phyloP scores from a whole-genome alignment of 306 rosid genomes.

The Lithocarpus polystachyus region DNA sequence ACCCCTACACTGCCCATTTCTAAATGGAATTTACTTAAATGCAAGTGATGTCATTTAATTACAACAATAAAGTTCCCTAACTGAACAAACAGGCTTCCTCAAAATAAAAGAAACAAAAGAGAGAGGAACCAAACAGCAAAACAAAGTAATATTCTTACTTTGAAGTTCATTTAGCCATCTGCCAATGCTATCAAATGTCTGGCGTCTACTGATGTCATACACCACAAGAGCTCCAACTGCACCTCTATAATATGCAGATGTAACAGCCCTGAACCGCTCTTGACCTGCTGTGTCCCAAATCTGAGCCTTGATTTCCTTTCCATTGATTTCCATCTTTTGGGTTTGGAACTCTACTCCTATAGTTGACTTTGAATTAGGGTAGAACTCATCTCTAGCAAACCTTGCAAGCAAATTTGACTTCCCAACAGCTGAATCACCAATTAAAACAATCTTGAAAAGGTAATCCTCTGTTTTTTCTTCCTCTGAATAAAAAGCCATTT shows the following conservation, averaged over 20 bases:
- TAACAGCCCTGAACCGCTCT: conserved; percentile 91
- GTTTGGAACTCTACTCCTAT: conserved; percentile 96
- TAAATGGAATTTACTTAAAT: not conserved
- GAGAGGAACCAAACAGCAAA: not conserved
- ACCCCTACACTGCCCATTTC: not conserved
- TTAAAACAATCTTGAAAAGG: conserved; percentile 88
- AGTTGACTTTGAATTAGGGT: conserved; percentile 85
- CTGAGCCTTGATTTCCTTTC: conserved; percentile 88
- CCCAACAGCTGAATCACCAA: conserved; percentile 94
- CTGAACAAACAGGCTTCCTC: conserved; percentile 17
- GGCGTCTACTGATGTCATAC: conserved; percentile 79
- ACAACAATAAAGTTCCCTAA: conserved; percentile 4
- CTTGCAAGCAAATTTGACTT: conserved; percentile 90
- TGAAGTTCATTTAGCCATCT: conserved; percentile 93
- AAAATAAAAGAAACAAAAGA: not conserved
- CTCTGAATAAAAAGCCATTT: conserved; percentile 57
- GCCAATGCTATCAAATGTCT: conserved; percentile 78
- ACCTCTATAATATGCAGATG: conserved; percentile 89
- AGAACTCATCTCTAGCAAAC: conserved; percentile 90
- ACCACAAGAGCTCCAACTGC: conserved; percentile 92
- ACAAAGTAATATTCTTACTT: conserved; percentile 43
- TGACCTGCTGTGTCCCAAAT: conserved; percentile 97
- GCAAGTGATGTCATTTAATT: not conserved
- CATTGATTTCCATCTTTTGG: conserved; percentile 74
- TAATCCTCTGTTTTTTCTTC: conserved; percentile 89